Evolutionary conservation across 2,329 filamentous ascomycete species (phyloP).

Genomic region (Claviceps monticola): DNA sequence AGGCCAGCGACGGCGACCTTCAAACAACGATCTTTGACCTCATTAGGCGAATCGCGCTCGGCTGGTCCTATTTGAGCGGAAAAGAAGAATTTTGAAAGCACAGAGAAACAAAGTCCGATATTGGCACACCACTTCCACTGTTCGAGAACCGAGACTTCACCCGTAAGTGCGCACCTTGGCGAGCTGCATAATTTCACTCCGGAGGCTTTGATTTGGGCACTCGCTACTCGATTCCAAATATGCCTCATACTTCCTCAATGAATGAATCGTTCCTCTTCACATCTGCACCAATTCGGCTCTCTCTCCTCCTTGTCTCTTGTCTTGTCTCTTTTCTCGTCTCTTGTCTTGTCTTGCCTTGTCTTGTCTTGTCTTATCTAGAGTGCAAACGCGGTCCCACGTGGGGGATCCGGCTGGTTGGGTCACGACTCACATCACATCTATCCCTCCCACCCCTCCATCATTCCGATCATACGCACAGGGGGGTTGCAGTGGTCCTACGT

Average conservation of each 20-base stretch:
- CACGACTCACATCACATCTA: conserved; percentile 2
- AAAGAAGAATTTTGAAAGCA: too few relatives aligned
- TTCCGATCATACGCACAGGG: conserved; percentile 3
- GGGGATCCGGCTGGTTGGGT: conserved; percentile 3
- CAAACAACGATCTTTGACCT: too few relatives aligned
- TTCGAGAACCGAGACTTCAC: neutral
- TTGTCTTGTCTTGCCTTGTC: neutral
- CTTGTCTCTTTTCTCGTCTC: too few relatives aligned
- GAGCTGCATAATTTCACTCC: too few relatives aligned
- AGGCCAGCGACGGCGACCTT: too few relatives aligned
- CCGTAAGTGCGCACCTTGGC: neutral
- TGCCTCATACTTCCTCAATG: too few relatives aligned
- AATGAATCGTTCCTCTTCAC: neutral
- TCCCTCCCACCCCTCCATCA: neutral
- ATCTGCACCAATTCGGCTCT: neutral
- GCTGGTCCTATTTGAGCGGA: too few relatives aligned
- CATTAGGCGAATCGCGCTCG: too few relatives aligned
- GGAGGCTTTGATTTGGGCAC: too few relatives aligned
- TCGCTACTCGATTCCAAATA: too few relatives aligned
- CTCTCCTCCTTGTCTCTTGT: neutral
- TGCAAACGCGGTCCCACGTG: conserved; percentile 3
- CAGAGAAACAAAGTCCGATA: too few relatives aligned
- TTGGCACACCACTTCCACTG: neutral
- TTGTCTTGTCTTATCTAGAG: neutral
- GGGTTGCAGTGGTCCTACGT: neutral